Evolutionary conservation across 352 stramenopile species (phyloP).

Genomic region (Globisporangium okanoganense): DNA sequence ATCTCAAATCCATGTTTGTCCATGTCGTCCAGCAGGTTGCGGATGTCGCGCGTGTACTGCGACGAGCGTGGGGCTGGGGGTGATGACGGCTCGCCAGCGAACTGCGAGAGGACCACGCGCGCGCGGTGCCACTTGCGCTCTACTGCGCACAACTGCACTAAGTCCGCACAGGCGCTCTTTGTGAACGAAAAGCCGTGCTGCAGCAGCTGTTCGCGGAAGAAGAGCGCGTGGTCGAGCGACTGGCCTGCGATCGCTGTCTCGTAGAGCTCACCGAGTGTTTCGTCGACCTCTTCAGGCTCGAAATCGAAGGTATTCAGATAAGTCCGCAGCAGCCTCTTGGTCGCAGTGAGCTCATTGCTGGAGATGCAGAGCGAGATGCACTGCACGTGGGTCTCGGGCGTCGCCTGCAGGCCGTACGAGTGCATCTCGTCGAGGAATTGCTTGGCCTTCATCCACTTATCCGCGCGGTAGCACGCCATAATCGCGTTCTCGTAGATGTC

Average conservation of each 20-base stretch:
- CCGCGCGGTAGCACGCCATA: constrained; percentile 35
- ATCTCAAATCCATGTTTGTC: constrained; percentile 29
- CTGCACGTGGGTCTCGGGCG: constrained; percentile 42
- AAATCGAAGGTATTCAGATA: constrained; percentile 41
- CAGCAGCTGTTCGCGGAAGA: constrained; percentile 52
- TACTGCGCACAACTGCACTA: constrained; percentile 46
- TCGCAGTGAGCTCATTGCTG: constrained; percentile 50
- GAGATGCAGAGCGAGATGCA: constrained; percentile 51
- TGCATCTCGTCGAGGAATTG: constrained; percentile 64
- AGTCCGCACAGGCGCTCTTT: constrained; percentile 32
- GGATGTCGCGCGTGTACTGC: constrained; percentile 51
- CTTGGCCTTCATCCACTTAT: constrained; percentile 72
- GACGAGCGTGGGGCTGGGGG: constrained; percentile 29
- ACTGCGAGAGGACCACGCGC: constrained; percentile 47
- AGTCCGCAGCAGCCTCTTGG: constrained; percentile 32
- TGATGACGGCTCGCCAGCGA: constrained; percentile 30
- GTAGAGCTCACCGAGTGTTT: constrained; percentile 40
- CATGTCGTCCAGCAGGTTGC: constrained; percentile 47
- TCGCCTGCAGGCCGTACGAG: constrained; percentile 47
- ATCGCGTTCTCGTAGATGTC: constrained; percentile 78
- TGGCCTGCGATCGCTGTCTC: constrained; percentile 31
- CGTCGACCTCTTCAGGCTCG: constrained; percentile 29
- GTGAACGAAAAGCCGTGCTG: constrained; percentile 24
- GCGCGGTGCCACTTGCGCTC: constrained; percentile 55
- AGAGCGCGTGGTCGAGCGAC: constrained; percentile 50